A percentile compares a stretch with the other conserved stretches of the same genome.
phyloP scores from a whole-genome alignment of 2,329 filamentous ascomycete species.

The Sporothrix pallida region DNA sequence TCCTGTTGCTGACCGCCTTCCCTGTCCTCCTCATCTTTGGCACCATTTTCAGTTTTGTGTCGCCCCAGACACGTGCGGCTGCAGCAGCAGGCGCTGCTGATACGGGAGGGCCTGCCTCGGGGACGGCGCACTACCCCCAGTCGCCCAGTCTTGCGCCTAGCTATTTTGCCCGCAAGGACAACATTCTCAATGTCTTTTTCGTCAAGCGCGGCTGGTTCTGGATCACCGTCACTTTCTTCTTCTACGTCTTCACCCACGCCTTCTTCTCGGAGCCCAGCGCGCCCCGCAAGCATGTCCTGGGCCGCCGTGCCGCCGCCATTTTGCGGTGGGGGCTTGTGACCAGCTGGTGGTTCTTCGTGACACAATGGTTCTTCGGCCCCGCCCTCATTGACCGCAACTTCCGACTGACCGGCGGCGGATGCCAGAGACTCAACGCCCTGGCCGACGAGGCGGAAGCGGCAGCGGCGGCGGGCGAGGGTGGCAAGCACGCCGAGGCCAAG shows the following conservation, averaged over 20 bases:
- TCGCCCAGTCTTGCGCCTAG: constrained; percentile 63
- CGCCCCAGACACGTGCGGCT: constrained; percentile 69
- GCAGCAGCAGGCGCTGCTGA: constrained; percentile 69
- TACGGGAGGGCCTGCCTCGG: constrained; percentile 36
- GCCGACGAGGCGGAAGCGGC: constrained; percentile 50
- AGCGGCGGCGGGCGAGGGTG: not conserved
- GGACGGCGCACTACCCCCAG: constrained; percentile 46
- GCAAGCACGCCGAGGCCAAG: not conserved
- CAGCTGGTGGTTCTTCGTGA: constrained; percentile 80
- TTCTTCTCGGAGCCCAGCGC: constrained; percentile 36
- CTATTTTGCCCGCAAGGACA: constrained; percentile 94
- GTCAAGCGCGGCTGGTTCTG: constrained; percentile 96
- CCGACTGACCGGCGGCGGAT: constrained; percentile 83
- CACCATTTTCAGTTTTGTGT: constrained; percentile 78
- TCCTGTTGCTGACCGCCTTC: constrained; percentile 70
- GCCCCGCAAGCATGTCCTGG: constrained; percentile 33
- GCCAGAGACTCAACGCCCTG: constrained; percentile 63
- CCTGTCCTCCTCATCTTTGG: constrained; percentile 80
- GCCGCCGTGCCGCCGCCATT: constrained; percentile 55
- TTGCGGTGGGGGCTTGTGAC: constrained; percentile 76
- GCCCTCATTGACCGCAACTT: constrained; percentile 90
- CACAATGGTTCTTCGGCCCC: constrained; percentile 96
- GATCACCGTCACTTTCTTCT: constrained; percentile 75
- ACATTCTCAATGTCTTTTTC: constrained; percentile 89
- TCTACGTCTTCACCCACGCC: constrained; percentile 74